A percentile compares a stretch with the other conserved stretches of the same genome.
phyloP scores from a whole-genome alignment of 441 rosid genomes.

The Populus hybrid region DNA sequence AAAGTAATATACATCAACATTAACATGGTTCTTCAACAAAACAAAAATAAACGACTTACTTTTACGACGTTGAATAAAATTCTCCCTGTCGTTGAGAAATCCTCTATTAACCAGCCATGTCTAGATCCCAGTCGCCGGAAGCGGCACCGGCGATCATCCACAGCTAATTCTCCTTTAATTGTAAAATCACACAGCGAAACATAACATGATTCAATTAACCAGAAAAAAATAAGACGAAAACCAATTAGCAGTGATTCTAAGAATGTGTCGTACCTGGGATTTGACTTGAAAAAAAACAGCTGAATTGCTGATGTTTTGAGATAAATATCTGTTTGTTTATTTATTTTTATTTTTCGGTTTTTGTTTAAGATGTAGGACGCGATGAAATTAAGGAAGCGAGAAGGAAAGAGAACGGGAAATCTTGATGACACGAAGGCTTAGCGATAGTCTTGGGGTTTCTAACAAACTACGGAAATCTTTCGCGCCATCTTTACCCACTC shows the following conservation, averaged over 20 bases:
- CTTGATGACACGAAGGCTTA: neutral
- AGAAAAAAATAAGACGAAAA: neutral
- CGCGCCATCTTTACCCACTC: constrained; percentile 27
- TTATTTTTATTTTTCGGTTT: neutral
- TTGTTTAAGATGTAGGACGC: neutral
- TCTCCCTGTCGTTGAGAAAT: neutral
- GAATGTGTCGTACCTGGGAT: neutral
- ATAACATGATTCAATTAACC: neutral
- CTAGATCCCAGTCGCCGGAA: constrained; percentile 9
- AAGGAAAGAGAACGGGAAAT: neutral
- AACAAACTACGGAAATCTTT: constrained; percentile 7
- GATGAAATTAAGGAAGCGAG: neutral
- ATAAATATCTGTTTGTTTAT: neutral
- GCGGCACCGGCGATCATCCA: constrained; percentile 14
- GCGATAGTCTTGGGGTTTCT: neutral
- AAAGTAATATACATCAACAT: too few relatives aligned
- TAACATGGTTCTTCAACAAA: neutral
- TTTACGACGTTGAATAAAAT: neutral
- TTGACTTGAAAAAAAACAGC: neutral
- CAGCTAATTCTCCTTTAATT: neutral
- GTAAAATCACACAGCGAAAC: neutral
- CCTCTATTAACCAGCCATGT: neutral
- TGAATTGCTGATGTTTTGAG: neutral
- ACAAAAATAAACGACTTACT: neutral
- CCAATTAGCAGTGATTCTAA: neutral